These are phyloP conservation scores for Pleurotus pulmonarius DNA, from an alignment of 768 basidiomycete genomes.

Conservation along the genomic window DNA sequence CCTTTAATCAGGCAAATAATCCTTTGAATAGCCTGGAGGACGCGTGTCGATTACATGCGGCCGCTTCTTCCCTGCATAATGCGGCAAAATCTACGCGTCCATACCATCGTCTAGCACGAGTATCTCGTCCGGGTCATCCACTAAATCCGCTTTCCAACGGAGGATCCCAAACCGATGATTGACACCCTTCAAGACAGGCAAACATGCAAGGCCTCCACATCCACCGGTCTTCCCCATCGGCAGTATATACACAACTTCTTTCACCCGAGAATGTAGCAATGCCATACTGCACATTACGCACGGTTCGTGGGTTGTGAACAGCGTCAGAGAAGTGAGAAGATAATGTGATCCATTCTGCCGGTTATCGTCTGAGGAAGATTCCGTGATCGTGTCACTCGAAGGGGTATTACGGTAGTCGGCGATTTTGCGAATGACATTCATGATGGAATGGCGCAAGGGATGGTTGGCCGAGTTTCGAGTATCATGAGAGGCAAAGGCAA, in stretches of 20 bases:
- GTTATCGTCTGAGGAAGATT: neutral
- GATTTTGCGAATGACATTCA: conserved; percentile 69
- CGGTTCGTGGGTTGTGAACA: conserved; percentile 95
- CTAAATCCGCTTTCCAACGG: conserved; percentile 47
- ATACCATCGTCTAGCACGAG: conserved; percentile 7
- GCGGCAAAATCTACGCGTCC: conserved; percentile 1
- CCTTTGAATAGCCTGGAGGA: too few relatives aligned
- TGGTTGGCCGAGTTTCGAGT: conserved; percentile 65
- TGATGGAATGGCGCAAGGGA: conserved; percentile 81
- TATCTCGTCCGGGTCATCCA: neutral
- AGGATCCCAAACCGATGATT: conserved; percentile 85
- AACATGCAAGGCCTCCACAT: conserved; percentile 70
- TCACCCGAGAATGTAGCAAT: conserved; percentile 89
- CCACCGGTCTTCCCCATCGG: conserved; percentile 82
- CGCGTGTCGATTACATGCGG: too few relatives aligned
- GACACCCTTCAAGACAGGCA: conserved; percentile 79
- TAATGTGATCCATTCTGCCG: conserved; percentile 72
- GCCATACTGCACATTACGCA: conserved; percentile 99
- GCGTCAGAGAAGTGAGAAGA: conserved; percentile 75
- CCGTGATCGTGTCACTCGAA: conserved; percentile 9
- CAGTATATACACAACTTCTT: conserved; percentile 73
- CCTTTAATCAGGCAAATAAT: too few relatives aligned
- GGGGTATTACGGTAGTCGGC: conserved; percentile 48
- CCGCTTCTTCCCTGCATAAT: too few relatives aligned
- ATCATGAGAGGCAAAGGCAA: conserved; percentile 59